These are phyloP conservation scores for Ogataea nonfermentans DNA, from an alignment of 805 yeast species.

Conservation along the genomic window DNA sequence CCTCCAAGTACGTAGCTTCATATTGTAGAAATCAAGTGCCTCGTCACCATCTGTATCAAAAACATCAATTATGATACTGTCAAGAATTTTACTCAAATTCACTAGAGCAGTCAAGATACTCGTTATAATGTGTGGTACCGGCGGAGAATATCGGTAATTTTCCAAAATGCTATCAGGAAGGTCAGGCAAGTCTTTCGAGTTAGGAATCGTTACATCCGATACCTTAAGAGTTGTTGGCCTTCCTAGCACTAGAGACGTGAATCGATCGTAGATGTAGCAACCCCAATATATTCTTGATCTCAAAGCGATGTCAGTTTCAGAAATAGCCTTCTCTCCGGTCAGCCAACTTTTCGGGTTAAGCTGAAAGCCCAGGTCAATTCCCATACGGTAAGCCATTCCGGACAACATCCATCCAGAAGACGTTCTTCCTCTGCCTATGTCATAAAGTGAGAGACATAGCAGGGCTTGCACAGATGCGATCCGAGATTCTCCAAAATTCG, in stretches of 20 bases:
- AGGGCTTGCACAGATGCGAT: conserved; percentile 58
- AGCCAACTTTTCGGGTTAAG: conserved; percentile 57
- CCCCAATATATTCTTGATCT: conserved; percentile 66
- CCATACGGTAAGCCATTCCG: conserved; percentile 64
- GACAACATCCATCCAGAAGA: conserved; percentile 62
- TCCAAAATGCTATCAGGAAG: too few species aligned
- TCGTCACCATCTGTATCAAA: too few species aligned
- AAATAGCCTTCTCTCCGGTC: conserved; percentile 1
- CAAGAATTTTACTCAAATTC: too few species aligned
- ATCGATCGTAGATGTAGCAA: conserved; percentile 59
- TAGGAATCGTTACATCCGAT: conserved; percentile 57
- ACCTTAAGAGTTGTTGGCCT: conserved; percentile 54
- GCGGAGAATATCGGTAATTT: too few species aligned
- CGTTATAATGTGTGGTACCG: too few species aligned
- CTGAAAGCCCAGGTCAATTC: conserved; percentile 63
- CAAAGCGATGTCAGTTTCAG: not conserved
- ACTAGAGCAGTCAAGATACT: too few species aligned
- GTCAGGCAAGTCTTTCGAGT: conserved; percentile 56
- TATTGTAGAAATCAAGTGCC: too few species aligned
- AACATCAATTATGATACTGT: too few species aligned
- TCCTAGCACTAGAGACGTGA: conserved; percentile 56
- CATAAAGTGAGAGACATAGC: conserved; percentile 58
- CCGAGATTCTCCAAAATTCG: conserved; percentile 41
- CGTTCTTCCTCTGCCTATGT: conserved; percentile 50
- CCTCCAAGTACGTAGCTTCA: too few species aligned